Percentiles rank a stretch among this genome's conserved stretches.
Conservation (phyloP, 108 stramenopile species). For the Fragilaria crotonensis region DNA sequence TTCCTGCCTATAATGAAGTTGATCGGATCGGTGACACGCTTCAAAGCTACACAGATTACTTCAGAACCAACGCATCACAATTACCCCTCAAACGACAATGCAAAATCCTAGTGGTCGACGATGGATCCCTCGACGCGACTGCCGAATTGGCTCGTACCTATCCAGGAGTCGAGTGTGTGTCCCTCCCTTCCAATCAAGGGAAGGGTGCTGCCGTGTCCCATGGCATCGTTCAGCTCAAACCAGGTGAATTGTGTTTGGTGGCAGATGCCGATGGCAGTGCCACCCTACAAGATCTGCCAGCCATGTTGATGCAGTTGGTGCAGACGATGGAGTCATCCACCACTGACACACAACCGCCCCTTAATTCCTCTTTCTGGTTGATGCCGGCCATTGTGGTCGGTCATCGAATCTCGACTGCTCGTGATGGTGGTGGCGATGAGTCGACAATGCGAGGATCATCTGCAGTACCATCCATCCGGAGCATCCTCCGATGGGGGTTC, state of each 20-base stretch:
- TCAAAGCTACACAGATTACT: constrained; percentile 31
- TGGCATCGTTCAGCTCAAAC: constrained; percentile 38
- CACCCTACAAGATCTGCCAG: constrained; percentile 38
- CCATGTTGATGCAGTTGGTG: constrained; percentile 25
- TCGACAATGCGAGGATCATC: constrained; percentile 12
- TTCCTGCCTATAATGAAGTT: constrained; percentile 78
- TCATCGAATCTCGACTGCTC: constrained; percentile 23
- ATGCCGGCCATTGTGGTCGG: constrained; percentile 30
- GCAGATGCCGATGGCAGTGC: constrained; percentile 85
- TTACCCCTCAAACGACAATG: neutral
- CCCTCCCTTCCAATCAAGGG: constrained; percentile 47
- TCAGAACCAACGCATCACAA: constrained; percentile 7
- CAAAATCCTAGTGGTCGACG: constrained; percentile 53
- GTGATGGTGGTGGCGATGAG: no score
- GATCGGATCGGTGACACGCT: constrained; percentile 59
- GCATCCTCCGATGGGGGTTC: constrained; percentile 47
- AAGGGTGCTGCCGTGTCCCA: constrained; percentile 68
- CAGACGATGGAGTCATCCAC: neutral
- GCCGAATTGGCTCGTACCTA: neutral
- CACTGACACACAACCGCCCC: no score
- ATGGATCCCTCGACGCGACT: constrained; percentile 71
- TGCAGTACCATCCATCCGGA: neutral
- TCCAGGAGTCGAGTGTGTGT: constrained; percentile 22
- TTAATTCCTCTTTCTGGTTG: constrained; percentile 2
- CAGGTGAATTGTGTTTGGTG: constrained; percentile 27